Percentiles rank a stretch among this genome's conserved stretches.
phyloP scores from a whole-genome alignment of 1,284 basidiomycete genomes.

The Heliocybe sulcata region DNA sequence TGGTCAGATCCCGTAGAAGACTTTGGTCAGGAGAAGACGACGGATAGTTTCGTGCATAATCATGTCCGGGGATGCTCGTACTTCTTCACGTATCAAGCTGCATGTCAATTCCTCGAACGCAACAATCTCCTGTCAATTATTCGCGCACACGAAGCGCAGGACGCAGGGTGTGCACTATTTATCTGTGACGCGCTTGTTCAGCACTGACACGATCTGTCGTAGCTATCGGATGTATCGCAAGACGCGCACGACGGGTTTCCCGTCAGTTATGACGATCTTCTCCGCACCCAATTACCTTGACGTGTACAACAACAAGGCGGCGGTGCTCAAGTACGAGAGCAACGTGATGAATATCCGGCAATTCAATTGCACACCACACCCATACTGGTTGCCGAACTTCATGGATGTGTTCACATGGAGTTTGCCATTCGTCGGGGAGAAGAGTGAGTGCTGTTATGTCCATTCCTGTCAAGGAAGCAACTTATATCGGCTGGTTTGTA shows the following conservation, averaged over 20 bases:
- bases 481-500: conserved; percentile 19
- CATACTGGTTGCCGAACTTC: conserved; percentile 92
- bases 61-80: conserved; percentile 94
- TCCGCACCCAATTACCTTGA: conserved; percentile 95
- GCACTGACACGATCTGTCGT: neutral
- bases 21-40: conserved; percentile 86
- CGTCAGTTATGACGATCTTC: conserved; percentile 96
- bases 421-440: conserved; percentile 89
- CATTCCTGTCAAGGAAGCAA: conserved; percentile 6
- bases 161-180: conserved; percentile 69
- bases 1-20: conserved; percentile 96
- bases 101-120: conserved; percentile 89
- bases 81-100: conserved; percentile 91
- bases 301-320: conserved; percentile 96
- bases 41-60: conserved; percentile 86
- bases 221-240: conserved; percentile 97
- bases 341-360: conserved; percentile 96
- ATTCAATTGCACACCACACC: conserved; percentile 94
- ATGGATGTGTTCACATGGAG: conserved; percentile 95
- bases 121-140: conserved; percentile 95
- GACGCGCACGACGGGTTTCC: conserved; percentile 88
- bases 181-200: neutral
- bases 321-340: conserved; percentile 93
- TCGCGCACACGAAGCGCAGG: conserved; percentile 92
- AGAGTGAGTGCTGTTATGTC: conserved; percentile 54